Conservation (phyloP, 2,329 filamentous ascomycete genomes). For the Tolypocladium capitatum region DNA sequence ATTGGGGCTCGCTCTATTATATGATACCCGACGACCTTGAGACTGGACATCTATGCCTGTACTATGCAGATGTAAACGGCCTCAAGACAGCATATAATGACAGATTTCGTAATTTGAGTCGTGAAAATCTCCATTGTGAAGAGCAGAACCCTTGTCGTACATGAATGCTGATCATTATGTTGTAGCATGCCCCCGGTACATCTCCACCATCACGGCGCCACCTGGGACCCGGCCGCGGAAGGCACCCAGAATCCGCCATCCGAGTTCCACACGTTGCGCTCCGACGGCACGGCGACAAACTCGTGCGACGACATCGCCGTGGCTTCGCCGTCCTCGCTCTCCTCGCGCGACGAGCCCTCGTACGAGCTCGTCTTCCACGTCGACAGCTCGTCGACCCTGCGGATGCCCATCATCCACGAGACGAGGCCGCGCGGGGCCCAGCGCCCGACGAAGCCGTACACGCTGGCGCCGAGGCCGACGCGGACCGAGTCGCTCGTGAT, state of each 20-base stretch:
- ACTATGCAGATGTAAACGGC: background rate
- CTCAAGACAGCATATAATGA: background rate
- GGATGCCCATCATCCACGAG: slow-evolving; percentile 86
- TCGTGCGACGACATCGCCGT: slow-evolving; percentile 22
- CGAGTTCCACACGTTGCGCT: slow-evolving; percentile 27
- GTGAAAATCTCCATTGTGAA: background rate
- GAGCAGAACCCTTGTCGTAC: background rate
- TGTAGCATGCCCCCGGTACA: background rate
- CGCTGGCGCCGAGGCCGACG: slow-evolving; percentile 70
- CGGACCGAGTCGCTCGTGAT: slow-evolving; percentile 52
- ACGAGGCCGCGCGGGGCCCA: slow-evolving; percentile 68
- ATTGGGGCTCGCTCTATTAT: background rate
- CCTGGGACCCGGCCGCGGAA: slow-evolving; percentile 11
- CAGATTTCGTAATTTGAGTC: background rate
- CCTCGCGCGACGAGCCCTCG: slow-evolving; percentile 22
- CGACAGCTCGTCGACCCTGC: slow-evolving; percentile 44
- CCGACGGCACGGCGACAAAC: slow-evolving; percentile 36
- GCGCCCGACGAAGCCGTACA: slow-evolving; percentile 75
- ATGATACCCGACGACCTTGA: background rate
- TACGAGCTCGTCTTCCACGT: slow-evolving; percentile 35
- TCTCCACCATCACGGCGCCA: background rate
- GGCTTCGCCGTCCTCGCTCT: slow-evolving; percentile 21
- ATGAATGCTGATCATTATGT: background rate
- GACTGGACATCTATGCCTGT: background rate
- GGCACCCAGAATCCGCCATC: slow-evolving; percentile 32